These are phyloP conservation scores for Boletus pseudo-olivaceus DNA, from an alignment of 768 basidiomycete genomes.

Conservation along the genomic window DNA sequence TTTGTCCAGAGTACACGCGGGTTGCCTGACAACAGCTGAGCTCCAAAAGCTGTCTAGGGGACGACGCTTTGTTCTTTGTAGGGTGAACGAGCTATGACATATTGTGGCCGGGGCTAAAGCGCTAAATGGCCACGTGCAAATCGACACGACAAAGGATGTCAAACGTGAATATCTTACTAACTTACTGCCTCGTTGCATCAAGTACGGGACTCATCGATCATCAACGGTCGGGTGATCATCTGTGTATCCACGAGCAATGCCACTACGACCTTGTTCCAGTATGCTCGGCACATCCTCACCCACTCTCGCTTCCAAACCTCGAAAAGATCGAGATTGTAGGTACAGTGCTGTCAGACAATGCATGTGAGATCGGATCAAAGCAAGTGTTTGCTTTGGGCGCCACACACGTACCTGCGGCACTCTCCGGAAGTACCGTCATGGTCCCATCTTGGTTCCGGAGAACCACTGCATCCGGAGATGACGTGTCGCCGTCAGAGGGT, in stretches of 20 bases:
- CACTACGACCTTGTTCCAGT: conserved; percentile 86
- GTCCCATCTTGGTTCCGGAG: conserved; percentile 63
- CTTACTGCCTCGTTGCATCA: neutral
- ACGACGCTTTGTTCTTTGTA: neutral
- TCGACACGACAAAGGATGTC: neutral
- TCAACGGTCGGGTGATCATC: conserved; percentile 36
- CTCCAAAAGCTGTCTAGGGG: neutral
- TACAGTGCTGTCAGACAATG: conserved; percentile 51
- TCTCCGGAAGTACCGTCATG: conserved; percentile 53
- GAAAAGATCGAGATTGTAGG: conserved; percentile 70
- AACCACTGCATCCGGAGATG: conserved; percentile 44
- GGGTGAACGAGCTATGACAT: neutral
- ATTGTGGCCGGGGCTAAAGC: neutral
- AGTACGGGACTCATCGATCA: neutral
- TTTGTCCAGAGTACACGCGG: neutral
- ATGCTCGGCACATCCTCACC: conserved; percentile 78
- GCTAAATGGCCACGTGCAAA: neutral
- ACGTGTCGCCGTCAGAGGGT: conserved; percentile 14
- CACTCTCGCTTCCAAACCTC: conserved; percentile 73
- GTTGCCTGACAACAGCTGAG: neutral
- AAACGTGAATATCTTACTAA: neutral
- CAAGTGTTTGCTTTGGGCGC: neutral
- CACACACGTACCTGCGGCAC: conserved; percentile 57
- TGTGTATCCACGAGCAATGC: conserved; percentile 84
- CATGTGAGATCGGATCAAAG: conserved; percentile 3